Evolutionary conservation across 331 rosid species (phyloP), one percentile per base, ranked within the genome.

Genomic region (Erythrophleum ivorense): DNA sequence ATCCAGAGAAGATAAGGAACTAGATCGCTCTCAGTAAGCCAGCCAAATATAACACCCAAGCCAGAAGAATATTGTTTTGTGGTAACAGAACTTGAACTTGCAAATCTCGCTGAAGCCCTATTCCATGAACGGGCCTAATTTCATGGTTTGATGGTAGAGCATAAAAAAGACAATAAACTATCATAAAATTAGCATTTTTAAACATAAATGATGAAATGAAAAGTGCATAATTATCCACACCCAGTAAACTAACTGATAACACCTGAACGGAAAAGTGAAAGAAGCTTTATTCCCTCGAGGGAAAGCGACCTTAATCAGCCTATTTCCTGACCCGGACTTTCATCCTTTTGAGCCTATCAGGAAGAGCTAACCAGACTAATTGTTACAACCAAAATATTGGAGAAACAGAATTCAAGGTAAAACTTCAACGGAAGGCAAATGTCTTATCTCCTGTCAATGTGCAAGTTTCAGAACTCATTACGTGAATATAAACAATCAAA

Each of bases 21-120:
- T 67, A 38, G 97, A 87, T 71, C 85, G 76, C 3, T 69, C 94
- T 48, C 89, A 4, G 80, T 65, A 59, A 93, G 90, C 99, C 97
- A 96, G 46, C 97, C 91, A 76, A 96, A 84, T 24, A 92, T 72
- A 70, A 91, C 96, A 81, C 94, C 92, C 34, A 83, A 83, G 58
- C 84, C 55, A 67, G 91, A 84, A 64, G 97, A 84, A 18, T 93
- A 63, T 11, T 72, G 86, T 71, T 72, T 79, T 2, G 88, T 72
- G 67, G 86, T 78, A 87, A 89, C 91, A 4, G 90, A 88, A 85
- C 92, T 86, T 18, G 90, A 87, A 85, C 96, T 93, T 38, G 98
- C 90, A 82, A 87, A 91, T 78, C 99, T 86, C 58, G 67, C 84
- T 38, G 85, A 82, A 57, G 80, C 84, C 64, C 86, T 84, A 78